Evolutionary conservation across 1,284 basidiomycete species (phyloP).

Genomic region (Boletus mariae): DNA sequence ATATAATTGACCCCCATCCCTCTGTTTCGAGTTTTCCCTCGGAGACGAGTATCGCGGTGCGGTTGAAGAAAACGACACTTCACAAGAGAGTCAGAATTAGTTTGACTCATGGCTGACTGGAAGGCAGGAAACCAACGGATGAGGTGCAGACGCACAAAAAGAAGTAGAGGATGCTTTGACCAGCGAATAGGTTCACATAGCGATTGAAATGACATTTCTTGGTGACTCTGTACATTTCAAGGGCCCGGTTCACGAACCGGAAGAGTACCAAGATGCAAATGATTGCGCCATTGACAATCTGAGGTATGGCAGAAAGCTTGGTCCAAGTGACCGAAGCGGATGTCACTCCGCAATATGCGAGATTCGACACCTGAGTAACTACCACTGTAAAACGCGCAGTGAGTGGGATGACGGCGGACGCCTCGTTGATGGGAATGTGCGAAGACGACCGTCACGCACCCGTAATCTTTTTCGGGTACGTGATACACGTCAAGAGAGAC

Average conservation of each 20-base stretch:
- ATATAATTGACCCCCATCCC: background rate
- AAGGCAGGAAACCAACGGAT: background rate
- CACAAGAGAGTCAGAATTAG: background rate
- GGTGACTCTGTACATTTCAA: background rate
- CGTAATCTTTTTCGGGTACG: background rate
- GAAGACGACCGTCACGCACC: background rate
- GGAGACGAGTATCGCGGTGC: conserved; percentile 1
- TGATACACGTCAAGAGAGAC: background rate
- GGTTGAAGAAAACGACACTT: conserved; percentile 1
- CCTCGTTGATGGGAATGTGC: background rate
- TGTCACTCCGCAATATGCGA: background rate
- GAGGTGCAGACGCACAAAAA: background rate
- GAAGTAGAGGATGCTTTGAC: conserved; percentile 4
- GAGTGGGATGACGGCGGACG: background rate
- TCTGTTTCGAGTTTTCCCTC: background rate
- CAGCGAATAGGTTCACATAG: conserved; percentile 2
- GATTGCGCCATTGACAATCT: background rate
- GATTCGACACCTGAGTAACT: background rate
- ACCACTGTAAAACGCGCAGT: background rate
- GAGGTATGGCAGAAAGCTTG: background rate
- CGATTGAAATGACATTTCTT: background rate
- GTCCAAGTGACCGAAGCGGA: conserved; percentile 6
- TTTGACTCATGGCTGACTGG: background rate
- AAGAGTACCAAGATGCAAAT: background rate
- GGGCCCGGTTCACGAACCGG: background rate